Percentiles rank a stretch among this genome's conserved stretches.
Conservation (phyloP, 306 rosid genomes). For the Casuarina cunninghamiana region DNA sequence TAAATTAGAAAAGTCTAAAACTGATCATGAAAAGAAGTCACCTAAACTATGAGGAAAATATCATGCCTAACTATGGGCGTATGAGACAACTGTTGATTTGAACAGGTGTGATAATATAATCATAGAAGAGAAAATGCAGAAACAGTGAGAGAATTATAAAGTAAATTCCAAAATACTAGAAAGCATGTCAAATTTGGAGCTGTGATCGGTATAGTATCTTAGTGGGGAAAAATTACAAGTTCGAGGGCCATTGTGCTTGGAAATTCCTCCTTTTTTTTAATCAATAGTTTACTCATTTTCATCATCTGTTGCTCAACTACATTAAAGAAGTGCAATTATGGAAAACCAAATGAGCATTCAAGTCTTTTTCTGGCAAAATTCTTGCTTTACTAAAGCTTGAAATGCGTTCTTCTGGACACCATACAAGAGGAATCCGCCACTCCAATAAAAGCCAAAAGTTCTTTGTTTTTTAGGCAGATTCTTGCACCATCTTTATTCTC, state of each 20-base stretch:
- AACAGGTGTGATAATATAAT: too few species aligned
- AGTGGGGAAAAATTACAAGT: constrained; percentile 19
- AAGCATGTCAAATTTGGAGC: background rate
- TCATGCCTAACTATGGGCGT: too few species aligned
- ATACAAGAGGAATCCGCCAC: constrained; percentile 54
- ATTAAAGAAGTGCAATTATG: constrained; percentile 21
- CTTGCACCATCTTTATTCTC: constrained; percentile 67
- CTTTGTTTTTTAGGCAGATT: constrained; percentile 47
- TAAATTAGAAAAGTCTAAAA: too few species aligned
- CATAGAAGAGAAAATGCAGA: background rate
- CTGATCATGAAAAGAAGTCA: too few species aligned
- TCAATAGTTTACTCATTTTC: constrained; percentile 27
- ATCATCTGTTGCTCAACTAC: constrained; percentile 26
- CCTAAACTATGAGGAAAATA: too few species aligned
- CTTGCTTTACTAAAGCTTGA: constrained; percentile 35
- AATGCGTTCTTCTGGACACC: constrained; percentile 29
- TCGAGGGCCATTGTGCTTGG: constrained; percentile 41
- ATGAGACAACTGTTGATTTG: too few species aligned
- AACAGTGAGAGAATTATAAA: background rate
- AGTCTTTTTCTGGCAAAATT: constrained; percentile 42
- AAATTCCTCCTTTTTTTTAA: constrained; percentile 33
- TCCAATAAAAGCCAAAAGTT: constrained; percentile 41
- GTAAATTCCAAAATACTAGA: background rate
- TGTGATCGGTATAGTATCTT: constrained; percentile 12
- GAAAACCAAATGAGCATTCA: constrained; percentile 16